Percentiles rank a stretch among this genome's conserved stretches.
Conservation (phyloP, 2,329 filamentous ascomycete genomes). For the Sordariomycetes sp. region DNA sequence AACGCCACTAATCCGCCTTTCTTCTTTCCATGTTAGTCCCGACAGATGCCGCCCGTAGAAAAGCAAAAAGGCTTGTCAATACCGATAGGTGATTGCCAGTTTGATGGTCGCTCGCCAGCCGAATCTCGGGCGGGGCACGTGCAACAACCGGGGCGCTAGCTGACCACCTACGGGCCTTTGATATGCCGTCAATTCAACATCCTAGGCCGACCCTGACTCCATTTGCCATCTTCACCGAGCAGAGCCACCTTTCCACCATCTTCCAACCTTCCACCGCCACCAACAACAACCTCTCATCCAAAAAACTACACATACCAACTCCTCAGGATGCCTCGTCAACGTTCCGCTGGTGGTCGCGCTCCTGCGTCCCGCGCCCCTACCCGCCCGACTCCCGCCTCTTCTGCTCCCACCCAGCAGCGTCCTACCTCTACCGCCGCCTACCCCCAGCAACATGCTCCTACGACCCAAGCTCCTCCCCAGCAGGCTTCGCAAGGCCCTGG, state of each 20-base stretch:
- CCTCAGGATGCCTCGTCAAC: conserved; percentile 80
- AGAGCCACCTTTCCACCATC: conserved; percentile 5
- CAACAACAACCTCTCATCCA: neutral
- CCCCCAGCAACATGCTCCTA: conserved; percentile 32
- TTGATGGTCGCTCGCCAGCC: too few relatives aligned
- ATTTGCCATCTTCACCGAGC: conserved; percentile 3
- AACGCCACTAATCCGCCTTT: too few relatives aligned
- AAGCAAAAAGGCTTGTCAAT: too few relatives aligned
- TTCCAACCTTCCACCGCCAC: conserved; percentile 1
- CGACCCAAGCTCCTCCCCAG: conserved; percentile 37
- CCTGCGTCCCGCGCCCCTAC: conserved; percentile 45
- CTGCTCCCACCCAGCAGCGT: conserved; percentile 51
- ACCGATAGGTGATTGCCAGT: too few relatives aligned
- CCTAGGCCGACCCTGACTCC: too few relatives aligned
- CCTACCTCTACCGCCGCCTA: conserved; percentile 61
- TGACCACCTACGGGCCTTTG: too few relatives aligned
- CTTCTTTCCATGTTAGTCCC: too few relatives aligned
- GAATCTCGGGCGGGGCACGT: too few relatives aligned
- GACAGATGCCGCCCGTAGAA: too few relatives aligned
- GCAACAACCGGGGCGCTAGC: too few relatives aligned
- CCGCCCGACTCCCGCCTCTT: conserved; percentile 56
- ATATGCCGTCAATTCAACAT: too few relatives aligned
- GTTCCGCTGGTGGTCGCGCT: conserved; percentile 50
- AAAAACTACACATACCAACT: conserved; percentile 8
- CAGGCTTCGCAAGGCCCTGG: conserved; percentile 62